Evolutionary conservation across 768 basidiomycete genomes (phyloP), one percentile per base, ranked within the genome.

Genomic region (Lyophyllum shimeji): DNA sequence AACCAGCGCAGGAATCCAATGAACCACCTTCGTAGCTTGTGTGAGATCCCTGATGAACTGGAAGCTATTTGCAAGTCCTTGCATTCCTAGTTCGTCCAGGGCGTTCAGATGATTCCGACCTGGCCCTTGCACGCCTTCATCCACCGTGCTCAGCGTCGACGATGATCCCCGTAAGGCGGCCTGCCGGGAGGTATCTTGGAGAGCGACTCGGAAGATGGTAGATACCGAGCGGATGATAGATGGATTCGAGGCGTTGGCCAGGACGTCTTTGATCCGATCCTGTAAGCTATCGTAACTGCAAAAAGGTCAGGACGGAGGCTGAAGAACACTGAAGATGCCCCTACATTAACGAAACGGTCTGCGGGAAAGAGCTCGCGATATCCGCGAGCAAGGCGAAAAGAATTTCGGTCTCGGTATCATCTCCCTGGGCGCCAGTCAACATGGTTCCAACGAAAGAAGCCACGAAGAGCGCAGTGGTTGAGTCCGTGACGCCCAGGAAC

Each of bases 371-470:
- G 7, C 72, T 71, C 15, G 85, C 82, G 13, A 93, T 80, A 42
- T 93, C 87, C 27, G 89, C 82, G 27, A 97, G 76, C 29, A 96
- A 67, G 46, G 79, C 78, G 68, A 89, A 95, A 44, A 95, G 69
- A 39, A 95, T 86, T 67, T 92, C 83, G 1, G 86, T 87, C 71
- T 97, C 95, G 1, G 79, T 76, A 60, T 92, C 90, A 59, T 93
- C 90, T 2, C 87, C 85, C 64, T 91, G 86, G 1, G 90, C 86
- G 7, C 83, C 87, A 43, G 75, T 74, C 13, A 95, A 76, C 70
- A 95, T 89, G 1, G 89, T 85, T 2, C 84, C 83, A 37, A 86
- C 76, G 64, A 95, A 89, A 1, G 92, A 88, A 40, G 85, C 81
- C 5, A 85, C 77, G 9, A 95, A 78, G 8, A 96, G 74, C 1